phyloP scores from a whole-genome alignment of 345 rosid species.

The Euphorbia peplus region DNA sequence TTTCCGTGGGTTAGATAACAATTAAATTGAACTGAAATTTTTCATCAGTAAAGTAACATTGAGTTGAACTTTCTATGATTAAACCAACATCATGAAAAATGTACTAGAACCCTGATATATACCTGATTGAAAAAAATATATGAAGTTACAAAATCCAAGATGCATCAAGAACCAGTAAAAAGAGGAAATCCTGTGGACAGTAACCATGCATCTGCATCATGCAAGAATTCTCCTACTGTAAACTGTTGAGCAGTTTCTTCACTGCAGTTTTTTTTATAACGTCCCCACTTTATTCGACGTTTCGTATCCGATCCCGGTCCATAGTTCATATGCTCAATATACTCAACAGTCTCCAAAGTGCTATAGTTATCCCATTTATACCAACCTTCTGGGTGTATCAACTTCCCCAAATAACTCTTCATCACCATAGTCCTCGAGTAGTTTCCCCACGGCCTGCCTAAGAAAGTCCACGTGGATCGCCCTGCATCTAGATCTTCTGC shows the following conservation, averaged over 20 bases:
- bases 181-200: slow-evolving; percentile 1
- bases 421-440: slow-evolving; percentile 9
- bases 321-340: slow-evolving; percentile 14
- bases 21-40: no score
- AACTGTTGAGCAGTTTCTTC: slow-evolving; percentile 6
- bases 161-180: slow-evolving; percentile 5
- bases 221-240: slow-evolving; percentile 1
- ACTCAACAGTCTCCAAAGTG: slow-evolving; percentile 14
- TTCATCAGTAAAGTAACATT: no score
- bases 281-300: slow-evolving; percentile 9
- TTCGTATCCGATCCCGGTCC: slow-evolving; percentile 15
- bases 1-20: no score
- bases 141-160: neutral
- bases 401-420: slow-evolving; percentile 14
- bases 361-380: slow-evolving; percentile 10
- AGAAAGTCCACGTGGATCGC: neutral
- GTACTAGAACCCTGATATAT: neutral
- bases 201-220: neutral
- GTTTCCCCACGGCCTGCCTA: slow-evolving; percentile 20
- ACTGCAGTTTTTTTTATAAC: slow-evolving; percentile 13
- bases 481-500: slow-evolving; percentile 2
- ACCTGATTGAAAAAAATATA: neutral
- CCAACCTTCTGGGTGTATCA: slow-evolving; percentile 18
- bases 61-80: no score
- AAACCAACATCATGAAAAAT: no score